Base-by-base conservation (phyloP, 192 early-diverging fungal species). In the Endogone sp. region DNA sequence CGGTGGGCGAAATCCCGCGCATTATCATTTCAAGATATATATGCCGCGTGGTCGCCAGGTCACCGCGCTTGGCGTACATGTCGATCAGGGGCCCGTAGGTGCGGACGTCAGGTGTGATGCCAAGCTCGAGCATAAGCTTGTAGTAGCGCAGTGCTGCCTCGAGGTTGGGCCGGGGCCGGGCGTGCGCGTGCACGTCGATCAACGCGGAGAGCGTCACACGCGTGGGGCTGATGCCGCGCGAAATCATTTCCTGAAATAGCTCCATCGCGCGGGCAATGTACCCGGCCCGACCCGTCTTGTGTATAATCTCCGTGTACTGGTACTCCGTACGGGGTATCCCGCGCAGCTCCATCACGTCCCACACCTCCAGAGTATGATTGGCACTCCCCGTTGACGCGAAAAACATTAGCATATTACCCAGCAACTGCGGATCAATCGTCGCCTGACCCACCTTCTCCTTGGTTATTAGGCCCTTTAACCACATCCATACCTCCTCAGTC, bases 31-130 rank as follows among this genome's bases (percentile, higher is more conserved):
- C 83, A 30, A 73, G 63, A 64, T 79, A 85, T 24, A 84, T 75
- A 27, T 57, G 56, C 22, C 68, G 69, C 16, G 79, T 73, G 10
- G 74, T 65, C 0, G 29, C 49, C 2, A 75, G 10, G 55, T 83
- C 83, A 2, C 76, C 76, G 57, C 76, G 60, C n/a, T 76, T 60
- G 3, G 80, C 82, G 67, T 75, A 80, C 65, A 87, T 70, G 27
- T 75, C 75, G 27, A 87, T 81, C 21, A 87, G 68, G 8, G 80
- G 80, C 49, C 81, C 81, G 58, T 79, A 85, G 1, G 80, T 85
- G 8, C 72, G 67, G 55, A 71, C 65, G 67, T 83, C 78, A 2
- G 85, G 85, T 24, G 55, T 10, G 4, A 81, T 62, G 2, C 69
- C 69, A 20, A 73, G 58, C 30, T 65, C 67, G 2, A 74, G 21